phyloP scores from a whole-genome alignment of 495 filamentous ascomycete genomes.

The Cryomyces minteri region DNA sequence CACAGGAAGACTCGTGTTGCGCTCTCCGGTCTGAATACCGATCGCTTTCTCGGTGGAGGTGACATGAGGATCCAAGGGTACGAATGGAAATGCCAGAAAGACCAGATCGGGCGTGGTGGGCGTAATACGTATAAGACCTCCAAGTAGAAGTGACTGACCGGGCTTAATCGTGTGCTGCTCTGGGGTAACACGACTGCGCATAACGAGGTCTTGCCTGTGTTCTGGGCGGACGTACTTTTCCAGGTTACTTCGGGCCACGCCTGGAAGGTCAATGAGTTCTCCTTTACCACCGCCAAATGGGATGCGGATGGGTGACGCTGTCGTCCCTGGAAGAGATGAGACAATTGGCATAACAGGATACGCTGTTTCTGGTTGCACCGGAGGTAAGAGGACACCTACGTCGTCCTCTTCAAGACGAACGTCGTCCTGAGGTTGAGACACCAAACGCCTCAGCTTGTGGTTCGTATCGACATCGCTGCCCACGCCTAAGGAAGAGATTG shows the following conservation, averaged over 20 bases:
- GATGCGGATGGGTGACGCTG: conserved; percentile 79
- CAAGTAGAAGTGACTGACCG: conserved; percentile 65
- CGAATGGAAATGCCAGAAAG: conserved; percentile 62
- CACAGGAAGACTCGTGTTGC: neutral
- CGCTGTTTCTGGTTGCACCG: conserved; percentile 46
- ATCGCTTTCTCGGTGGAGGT: conserved; percentile 50
- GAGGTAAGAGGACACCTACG: conserved; percentile 39
- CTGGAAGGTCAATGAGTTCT: conserved; percentile 89
- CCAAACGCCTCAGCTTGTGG: neutral
- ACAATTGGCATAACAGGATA: conserved; percentile 70
- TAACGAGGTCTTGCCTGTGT: conserved; percentile 44
- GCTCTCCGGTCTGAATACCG: conserved; percentile 27
- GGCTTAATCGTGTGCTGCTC: conserved; percentile 53
- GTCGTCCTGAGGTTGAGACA: neutral
- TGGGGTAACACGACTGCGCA: conserved; percentile 51
- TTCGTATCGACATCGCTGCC: neutral
- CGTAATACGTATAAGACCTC: conserved; percentile 76
- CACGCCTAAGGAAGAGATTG: neutral
- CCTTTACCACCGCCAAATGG: conserved; percentile 70
- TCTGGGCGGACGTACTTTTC: conserved; percentile 45
- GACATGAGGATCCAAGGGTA: conserved; percentile 40
- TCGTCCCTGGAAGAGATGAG: conserved; percentile 79
- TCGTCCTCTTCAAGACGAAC: neutral
- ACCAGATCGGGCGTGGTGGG: conserved; percentile 38
- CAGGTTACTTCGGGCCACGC: conserved; percentile 55